Percentiles rank a stretch among this genome's conserved stretches.
These are phyloP conservation scores for Xylaria longipes DNA, from an alignment of 495 filamentous ascomycete species.

Conservation along the genomic window DNA sequence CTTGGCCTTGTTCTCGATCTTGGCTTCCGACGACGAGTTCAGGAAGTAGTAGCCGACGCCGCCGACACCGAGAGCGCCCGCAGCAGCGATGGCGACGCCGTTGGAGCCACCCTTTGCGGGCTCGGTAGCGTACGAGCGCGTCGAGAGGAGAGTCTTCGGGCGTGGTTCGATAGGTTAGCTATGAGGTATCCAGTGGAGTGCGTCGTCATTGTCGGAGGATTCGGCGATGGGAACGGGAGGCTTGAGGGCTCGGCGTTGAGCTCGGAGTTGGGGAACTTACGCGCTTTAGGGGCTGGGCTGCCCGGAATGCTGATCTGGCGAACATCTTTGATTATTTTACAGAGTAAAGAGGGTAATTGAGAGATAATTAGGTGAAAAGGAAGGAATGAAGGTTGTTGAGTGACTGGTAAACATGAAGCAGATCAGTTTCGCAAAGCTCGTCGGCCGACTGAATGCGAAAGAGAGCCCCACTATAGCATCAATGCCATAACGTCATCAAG, in stretches of 20 bases:
- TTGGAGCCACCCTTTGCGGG: slow-evolving; percentile 48
- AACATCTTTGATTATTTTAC: slow-evolving; percentile 45
- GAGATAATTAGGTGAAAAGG: background rate
- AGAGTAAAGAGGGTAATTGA: background rate
- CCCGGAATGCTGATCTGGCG: slow-evolving; percentile 50
- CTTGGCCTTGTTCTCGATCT: slow-evolving; percentile 58
- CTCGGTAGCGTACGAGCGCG: slow-evolving; percentile 63
- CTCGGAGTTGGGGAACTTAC: slow-evolving; percentile 40
- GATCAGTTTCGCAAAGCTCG: slow-evolving; percentile 9
- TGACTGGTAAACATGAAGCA: background rate
- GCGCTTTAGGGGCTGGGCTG: slow-evolving; percentile 53
- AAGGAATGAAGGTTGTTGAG: background rate
- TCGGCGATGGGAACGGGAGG: slow-evolving; percentile 4
- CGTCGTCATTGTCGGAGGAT: background rate
- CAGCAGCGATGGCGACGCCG: slow-evolving; percentile 49
- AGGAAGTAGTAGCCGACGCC: slow-evolving; percentile 60
- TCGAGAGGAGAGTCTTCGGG: slow-evolving; percentile 41
- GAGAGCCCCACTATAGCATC: slow-evolving; percentile 8
- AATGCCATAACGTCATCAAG: slow-evolving; percentile 18
- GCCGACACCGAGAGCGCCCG: slow-evolving; percentile 47
- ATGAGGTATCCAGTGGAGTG: slow-evolving; percentile 27
- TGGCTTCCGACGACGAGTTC: slow-evolving; percentile 50
- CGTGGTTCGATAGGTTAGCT: slow-evolving; percentile 25
- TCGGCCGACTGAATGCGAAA: slow-evolving; percentile 17
- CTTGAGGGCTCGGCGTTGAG: slow-evolving; percentile 1